Conservation (phyloP, 768 basidiomycete genomes). For the Hypholoma sublateritium region DNA sequence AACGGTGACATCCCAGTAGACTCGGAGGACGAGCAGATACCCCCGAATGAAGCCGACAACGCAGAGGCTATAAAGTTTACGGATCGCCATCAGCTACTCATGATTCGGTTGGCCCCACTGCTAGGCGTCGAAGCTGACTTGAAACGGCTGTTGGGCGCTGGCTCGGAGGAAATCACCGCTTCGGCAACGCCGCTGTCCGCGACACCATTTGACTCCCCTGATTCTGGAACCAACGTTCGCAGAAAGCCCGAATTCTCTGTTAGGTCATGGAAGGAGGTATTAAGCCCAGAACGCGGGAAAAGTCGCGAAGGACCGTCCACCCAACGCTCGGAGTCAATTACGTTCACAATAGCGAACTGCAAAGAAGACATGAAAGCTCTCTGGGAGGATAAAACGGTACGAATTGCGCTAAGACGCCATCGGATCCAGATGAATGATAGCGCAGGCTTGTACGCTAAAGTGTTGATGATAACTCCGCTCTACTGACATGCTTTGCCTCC, state of each 20-base stretch:
- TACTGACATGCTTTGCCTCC: slow-evolving; percentile 2
- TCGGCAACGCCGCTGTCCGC: slow-evolving; percentile 34
- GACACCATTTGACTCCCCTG: slow-evolving; percentile 44
- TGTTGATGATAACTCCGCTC: slow-evolving; percentile 4
- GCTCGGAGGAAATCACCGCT: slow-evolving; percentile 35
- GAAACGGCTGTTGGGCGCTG: slow-evolving; percentile 57
- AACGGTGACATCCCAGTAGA: slow-evolving; percentile 35
- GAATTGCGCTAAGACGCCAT: slow-evolving; percentile 44
- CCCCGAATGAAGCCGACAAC: slow-evolving; percentile 19
- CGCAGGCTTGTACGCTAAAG: slow-evolving; percentile 58
- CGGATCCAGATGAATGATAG: slow-evolving; percentile 58
- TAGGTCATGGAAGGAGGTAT: slow-evolving; percentile 51
- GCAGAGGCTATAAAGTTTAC: slow-evolving; percentile 40
- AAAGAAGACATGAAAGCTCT: slow-evolving; percentile 63
- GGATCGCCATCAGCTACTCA: slow-evolving; percentile 51
- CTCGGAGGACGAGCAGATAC: slow-evolving; percentile 32
- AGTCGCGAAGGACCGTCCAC: slow-evolving; percentile 2
- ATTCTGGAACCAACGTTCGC: slow-evolving; percentile 20
- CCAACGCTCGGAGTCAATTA: slow-evolving; percentile 24
- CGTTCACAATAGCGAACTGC: slow-evolving; percentile 55
- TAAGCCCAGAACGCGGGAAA: slow-evolving; percentile 26
- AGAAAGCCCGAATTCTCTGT: slow-evolving; percentile 49
- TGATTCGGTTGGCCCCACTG: slow-evolving; percentile 63
- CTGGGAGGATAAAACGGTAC: slow-evolving; percentile 59
- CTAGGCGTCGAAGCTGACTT: slow-evolving; percentile 61